Evolutionary conservation across 148 eudicot species (phyloP).

Genomic region (Heliamphora exappendiculata): DNA sequence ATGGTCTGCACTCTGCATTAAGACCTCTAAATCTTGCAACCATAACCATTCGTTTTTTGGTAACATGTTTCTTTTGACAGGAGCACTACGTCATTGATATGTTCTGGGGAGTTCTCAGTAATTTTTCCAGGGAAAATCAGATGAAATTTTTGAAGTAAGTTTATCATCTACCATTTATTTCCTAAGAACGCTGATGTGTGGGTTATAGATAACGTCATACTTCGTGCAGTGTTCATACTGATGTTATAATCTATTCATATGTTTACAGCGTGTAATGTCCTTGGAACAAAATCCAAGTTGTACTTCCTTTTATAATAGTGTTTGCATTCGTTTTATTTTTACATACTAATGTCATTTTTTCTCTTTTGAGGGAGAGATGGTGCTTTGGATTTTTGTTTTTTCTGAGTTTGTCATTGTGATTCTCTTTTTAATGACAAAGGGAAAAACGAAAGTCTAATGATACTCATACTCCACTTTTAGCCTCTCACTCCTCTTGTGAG

Average conservation of each 20-base stretch:
- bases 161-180: not conserved
- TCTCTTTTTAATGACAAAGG: too few species aligned
- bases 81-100: slow-evolving; percentile 88
- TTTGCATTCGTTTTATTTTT: not conserved
- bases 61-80: slow-evolving; percentile 32
- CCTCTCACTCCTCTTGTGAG: too few species aligned
- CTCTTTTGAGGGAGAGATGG: too few species aligned
- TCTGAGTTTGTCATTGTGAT: too few species aligned
- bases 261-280: not conserved
- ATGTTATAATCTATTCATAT: not conserved
- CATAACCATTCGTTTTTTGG: not conserved
- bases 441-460: too few species aligned
- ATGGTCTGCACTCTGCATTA: not conserved
- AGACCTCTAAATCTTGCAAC: not conserved
- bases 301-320: not conserved
- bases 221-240: not conserved
- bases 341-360: not conserved
- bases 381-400: too few species aligned
- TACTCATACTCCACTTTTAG: too few species aligned
- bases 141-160: slow-evolving; percentile 91
- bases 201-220: not conserved
- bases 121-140: slow-evolving; percentile 70
- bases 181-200: not conserved
- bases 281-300: too few species aligned
- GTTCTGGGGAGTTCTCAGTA: slow-evolving; percentile 87